Evolutionary conservation across 345 rosid genomes (phyloP).

Genomic region (Aegle marmelos): DNA sequence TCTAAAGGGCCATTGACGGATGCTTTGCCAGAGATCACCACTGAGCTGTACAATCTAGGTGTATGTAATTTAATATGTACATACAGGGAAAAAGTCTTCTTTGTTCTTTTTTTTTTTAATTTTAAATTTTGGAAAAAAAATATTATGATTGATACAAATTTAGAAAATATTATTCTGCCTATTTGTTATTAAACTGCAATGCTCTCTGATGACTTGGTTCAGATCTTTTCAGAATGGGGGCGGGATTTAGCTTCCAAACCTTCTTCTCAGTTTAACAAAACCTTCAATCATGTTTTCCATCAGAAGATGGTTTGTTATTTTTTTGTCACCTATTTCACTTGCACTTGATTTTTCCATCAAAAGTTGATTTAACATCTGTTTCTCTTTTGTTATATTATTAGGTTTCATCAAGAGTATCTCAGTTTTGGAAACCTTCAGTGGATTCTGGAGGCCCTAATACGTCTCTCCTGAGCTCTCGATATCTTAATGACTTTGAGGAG

Average conservation of each 20-base stretch:
- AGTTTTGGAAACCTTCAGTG: constrained; percentile 77
- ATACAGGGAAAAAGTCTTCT: background rate
- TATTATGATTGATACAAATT: background rate
- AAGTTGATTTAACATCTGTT: constrained; percentile 13
- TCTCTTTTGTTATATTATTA: constrained; percentile 22
- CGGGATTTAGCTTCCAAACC: constrained; percentile 71
- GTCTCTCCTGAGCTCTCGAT: constrained; percentile 73
- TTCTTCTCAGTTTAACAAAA: constrained; percentile 54
- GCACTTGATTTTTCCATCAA: constrained; percentile 5
- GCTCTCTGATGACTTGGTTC: constrained; percentile 27
- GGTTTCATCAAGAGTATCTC: constrained; percentile 75
- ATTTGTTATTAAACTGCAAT: constrained; percentile 20
- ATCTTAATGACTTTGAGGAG: constrained; percentile 95
- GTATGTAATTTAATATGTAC: constrained; percentile 39
- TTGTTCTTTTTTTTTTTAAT: background rate
- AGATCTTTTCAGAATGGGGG: constrained; percentile 71
- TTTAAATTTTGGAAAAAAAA: background rate
- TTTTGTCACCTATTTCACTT: background rate
- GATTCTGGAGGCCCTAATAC: constrained; percentile 48
- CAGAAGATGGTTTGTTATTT: constrained; percentile 53
- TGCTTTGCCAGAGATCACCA: constrained; percentile 63
- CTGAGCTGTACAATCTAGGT: constrained; percentile 75
- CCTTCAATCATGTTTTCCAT: constrained; percentile 70
- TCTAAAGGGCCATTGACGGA: constrained; percentile 66
- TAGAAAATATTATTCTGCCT: background rate